A percentile compares a stretch with the other conserved stretches of the same genome.
Conservation (phyloP, 164 flowering plant genomes). For the Kalanchoe fedtschenkoi region DNA sequence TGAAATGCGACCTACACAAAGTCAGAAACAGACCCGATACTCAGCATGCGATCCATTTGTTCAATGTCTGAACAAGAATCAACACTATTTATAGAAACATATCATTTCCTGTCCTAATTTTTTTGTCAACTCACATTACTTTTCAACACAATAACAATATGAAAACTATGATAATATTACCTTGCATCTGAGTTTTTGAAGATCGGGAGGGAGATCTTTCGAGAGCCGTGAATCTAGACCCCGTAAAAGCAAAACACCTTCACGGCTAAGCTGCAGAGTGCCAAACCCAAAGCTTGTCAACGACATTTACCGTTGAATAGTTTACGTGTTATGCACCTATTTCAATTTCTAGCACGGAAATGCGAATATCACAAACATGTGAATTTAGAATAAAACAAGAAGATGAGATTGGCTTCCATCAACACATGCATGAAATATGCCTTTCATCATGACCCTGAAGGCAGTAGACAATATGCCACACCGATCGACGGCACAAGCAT, state of each 20-base stretch:
- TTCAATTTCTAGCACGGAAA: background rate
- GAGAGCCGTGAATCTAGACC: conserved; percentile 96
- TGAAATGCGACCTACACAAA: conserved; percentile 91
- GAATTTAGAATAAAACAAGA: no score
- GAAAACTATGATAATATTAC: conserved; percentile 22
- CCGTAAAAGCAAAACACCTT: conserved; percentile 73
- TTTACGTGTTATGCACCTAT: background rate
- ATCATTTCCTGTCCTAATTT: background rate
- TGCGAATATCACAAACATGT: background rate
- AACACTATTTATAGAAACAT: background rate
- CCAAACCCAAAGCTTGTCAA: background rate
- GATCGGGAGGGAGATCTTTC: conserved; percentile 87
- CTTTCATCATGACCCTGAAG: background rate
- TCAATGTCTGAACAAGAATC: background rate
- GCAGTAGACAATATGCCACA: background rate
- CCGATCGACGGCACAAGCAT: background rate
- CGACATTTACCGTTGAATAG: background rate
- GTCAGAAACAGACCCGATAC: background rate
- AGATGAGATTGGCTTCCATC: background rate
- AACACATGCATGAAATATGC: background rate
- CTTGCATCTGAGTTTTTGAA: conserved; percentile 97
- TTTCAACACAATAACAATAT: background rate
- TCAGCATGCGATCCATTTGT: background rate
- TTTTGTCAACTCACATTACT: background rate
- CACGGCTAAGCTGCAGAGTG: conserved; percentile 61